A percentile compares a stretch with the other conserved stretches of the same genome.
These are phyloP conservation scores for Coniochaeta sp. DNA, from an alignment of 2,329 filamentous ascomycete genomes.

Conservation along the genomic window DNA sequence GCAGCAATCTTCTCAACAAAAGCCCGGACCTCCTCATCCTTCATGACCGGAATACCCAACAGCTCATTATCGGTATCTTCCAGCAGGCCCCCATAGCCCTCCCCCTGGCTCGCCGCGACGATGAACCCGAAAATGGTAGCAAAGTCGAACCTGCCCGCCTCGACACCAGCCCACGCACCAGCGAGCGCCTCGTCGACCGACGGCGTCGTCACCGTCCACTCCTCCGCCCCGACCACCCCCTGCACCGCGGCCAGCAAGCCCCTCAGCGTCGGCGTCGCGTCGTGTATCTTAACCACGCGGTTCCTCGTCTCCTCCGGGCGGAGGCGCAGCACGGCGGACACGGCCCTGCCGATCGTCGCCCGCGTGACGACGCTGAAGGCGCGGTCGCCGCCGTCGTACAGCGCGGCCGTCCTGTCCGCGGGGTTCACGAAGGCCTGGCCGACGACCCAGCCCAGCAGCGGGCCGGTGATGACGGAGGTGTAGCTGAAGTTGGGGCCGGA, in stretches of 20 bases:
- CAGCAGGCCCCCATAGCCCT: slow-evolving; percentile 16
- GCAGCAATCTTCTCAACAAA: background rate
- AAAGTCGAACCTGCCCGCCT: background rate
- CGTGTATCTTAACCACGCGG: slow-evolving; percentile 46
- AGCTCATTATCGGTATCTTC: slow-evolving; percentile 15
- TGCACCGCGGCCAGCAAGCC: slow-evolving; percentile 32
- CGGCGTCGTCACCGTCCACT: slow-evolving; percentile 40
- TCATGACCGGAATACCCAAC: slow-evolving; percentile 14
- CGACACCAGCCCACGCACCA: slow-evolving; percentile 13
- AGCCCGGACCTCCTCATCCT: background rate
- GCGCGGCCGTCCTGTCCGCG: slow-evolving; percentile 35
- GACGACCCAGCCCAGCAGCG: slow-evolving; percentile 38
- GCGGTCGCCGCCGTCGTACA: slow-evolving; percentile 48
- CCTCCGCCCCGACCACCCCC: slow-evolving; percentile 22
- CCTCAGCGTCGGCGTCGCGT: slow-evolving; percentile 46
- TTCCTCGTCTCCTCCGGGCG: slow-evolving; percentile 43
- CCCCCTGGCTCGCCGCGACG: slow-evolving; percentile 24
- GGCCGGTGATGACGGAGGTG: background rate
- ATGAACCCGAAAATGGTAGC: slow-evolving; percentile 23
- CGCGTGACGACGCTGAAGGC: slow-evolving; percentile 42
- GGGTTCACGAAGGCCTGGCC: slow-evolving; percentile 42
- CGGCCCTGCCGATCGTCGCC: slow-evolving; percentile 38
- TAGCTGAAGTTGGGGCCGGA: slow-evolving; percentile 30
- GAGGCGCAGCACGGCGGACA: slow-evolving; percentile 40
- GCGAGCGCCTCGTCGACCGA: slow-evolving; percentile 31